Percentiles rank a stretch among this genome's conserved stretches.
phyloP scores from a whole-genome alignment of 2,329 filamentous ascomycete genomes.

The Akanthomyces muscarius region DNA sequence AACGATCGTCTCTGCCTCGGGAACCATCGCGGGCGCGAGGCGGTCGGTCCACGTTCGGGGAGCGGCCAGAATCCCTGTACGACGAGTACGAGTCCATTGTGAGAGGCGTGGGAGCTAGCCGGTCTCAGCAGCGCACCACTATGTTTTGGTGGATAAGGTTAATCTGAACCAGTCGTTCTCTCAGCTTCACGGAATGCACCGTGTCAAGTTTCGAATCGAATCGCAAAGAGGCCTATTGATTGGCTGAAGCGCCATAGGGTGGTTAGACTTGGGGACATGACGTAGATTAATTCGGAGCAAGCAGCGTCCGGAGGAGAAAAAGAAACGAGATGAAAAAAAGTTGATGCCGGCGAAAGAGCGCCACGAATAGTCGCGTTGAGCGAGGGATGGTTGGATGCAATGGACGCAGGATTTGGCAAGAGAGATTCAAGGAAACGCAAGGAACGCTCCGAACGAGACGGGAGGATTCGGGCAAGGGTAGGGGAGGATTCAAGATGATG shows the following conservation, averaged over 20 bases:
- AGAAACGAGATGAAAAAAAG: slow-evolving; percentile 2
- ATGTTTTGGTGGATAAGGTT: background rate
- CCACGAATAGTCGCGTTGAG: background rate
- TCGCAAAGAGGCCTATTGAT: slow-evolving; percentile 8
- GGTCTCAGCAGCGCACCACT: background rate
- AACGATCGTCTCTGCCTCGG: slow-evolving; percentile 48
- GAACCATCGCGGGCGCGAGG: slow-evolving; percentile 52
- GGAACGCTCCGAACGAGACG: slow-evolving; percentile 1
- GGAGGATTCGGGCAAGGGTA: slow-evolving; percentile 1
- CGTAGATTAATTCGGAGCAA: background rate
- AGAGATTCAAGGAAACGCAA: slow-evolving; percentile 3
- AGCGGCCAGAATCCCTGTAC: slow-evolving; percentile 49
- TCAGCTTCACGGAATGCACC: background rate
- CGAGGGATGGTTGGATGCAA: background rate
- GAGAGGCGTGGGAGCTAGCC: background rate
- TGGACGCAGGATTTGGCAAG: background rate
- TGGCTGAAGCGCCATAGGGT: background rate
- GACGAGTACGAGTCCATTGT: slow-evolving; percentile 26
- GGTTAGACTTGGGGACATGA: slow-evolving; percentile 11
- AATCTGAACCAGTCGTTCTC: background rate
- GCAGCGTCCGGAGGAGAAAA: slow-evolving; percentile 1
- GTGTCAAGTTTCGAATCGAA: background rate
- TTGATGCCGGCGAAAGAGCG: slow-evolving; percentile 13
- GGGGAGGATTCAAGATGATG: slow-evolving; percentile 12
- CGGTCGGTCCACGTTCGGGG: slow-evolving; percentile 46